Evolutionary conservation across 208 protist species (phyloP).

Genomic region (Crithidia expoeki): DNA sequence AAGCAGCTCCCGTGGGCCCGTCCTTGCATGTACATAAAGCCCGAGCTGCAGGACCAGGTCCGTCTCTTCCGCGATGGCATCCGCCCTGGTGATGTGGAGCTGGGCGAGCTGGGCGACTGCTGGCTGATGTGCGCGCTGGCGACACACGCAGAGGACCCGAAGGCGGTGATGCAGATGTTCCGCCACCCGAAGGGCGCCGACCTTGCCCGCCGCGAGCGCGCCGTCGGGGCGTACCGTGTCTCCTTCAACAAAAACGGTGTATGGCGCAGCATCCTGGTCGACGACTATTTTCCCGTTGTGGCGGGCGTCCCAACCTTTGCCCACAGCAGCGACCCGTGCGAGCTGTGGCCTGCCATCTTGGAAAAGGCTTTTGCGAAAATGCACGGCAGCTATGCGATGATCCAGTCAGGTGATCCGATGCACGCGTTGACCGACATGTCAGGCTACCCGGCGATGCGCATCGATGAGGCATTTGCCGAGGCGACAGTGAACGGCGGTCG

Average conservation of each 20-base stretch:
- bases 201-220: conserved; percentile 52
- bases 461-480: conserved; percentile 68
- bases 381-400: conserved; percentile 79
- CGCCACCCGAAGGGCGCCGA: conserved; percentile 61
- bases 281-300: conserved; percentile 85
- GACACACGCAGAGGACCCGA: conserved; percentile 57
- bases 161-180: conserved; percentile 68
- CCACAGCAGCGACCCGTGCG: conserved; percentile 67
- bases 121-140: conserved; percentile 88
- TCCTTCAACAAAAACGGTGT: conserved; percentile 90
- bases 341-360: conserved; percentile 88
- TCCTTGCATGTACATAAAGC: conserved; percentile 67
- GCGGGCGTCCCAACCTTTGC: conserved; percentile 56
- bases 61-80: conserved; percentile 79
- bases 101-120: conserved; percentile 84
- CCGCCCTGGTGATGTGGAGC: conserved; percentile 62
- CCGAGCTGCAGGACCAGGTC: conserved; percentile 61
- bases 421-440: conserved; percentile 88
- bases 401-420: conserved; percentile 86
- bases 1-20: conserved; percentile 76
- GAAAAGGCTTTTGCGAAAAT: conserved; percentile 94
- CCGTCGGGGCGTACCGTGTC: conserved; percentile 83
- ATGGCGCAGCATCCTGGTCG: conserved; percentile 86
- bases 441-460: conserved; percentile 71
- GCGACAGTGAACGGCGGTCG: conserved; percentile 32